A percentile compares a stretch with the other conserved stretches of the same genome.
phyloP scores from a whole-genome alignment of 2,329 filamentous ascomycete species.

The Ophiocordyceps camponoti-saundersi region DNA sequence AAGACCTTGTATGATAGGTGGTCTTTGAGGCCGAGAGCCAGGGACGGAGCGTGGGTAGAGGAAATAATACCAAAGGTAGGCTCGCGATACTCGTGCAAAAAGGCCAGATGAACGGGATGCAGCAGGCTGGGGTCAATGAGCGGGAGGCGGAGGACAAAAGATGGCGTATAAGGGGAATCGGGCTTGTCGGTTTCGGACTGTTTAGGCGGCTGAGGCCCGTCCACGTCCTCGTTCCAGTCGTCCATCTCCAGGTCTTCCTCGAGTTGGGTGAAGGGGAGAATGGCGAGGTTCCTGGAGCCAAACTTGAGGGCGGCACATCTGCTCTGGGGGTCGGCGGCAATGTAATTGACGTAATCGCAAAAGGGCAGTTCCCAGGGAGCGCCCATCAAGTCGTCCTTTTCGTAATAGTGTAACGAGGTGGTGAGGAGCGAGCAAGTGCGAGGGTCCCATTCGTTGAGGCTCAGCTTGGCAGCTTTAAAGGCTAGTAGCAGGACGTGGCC shows the following conservation, averaged over 20 bases:
- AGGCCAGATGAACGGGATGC: conserved; percentile 80
- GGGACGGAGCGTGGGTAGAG: conserved; percentile 56
- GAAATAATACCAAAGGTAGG: conserved; percentile 93
- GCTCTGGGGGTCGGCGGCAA: conserved; percentile 80
- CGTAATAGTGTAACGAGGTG: conserved; percentile 94
- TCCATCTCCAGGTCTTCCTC: conserved; percentile 84
- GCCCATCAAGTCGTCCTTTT: conserved; percentile 74
- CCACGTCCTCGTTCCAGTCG: conserved; percentile 72
- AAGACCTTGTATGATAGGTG: conserved; percentile 85
- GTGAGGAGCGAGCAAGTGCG: conserved; percentile 65
- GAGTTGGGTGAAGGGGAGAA: conserved; percentile 75
- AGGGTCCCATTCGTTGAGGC: conserved; percentile 85
- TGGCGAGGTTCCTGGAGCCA: conserved; percentile 73
- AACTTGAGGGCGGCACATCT: conserved; percentile 92
- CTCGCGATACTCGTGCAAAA: conserved; percentile 92
- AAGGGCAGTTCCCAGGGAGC: conserved; percentile 68
- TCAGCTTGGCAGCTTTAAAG: conserved; percentile 82
- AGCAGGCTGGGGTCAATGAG: conserved; percentile 75
- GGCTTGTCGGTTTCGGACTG: conserved; percentile 14
- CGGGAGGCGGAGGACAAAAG: conserved; percentile 83
- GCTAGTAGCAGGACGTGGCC: conserved; percentile 73
- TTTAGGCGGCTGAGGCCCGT: conserved; percentile 44
- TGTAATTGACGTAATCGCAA: conserved; percentile 59
- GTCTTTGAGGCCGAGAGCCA: conserved; percentile 68
- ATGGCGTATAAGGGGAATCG: conserved; percentile 65